A percentile compares a stretch with the other conserved stretches of the same genome.
Evolutionary conservation across 202 grass and related monocot genomes (phyloP).

Genomic region (Panicum hallii): DNA sequence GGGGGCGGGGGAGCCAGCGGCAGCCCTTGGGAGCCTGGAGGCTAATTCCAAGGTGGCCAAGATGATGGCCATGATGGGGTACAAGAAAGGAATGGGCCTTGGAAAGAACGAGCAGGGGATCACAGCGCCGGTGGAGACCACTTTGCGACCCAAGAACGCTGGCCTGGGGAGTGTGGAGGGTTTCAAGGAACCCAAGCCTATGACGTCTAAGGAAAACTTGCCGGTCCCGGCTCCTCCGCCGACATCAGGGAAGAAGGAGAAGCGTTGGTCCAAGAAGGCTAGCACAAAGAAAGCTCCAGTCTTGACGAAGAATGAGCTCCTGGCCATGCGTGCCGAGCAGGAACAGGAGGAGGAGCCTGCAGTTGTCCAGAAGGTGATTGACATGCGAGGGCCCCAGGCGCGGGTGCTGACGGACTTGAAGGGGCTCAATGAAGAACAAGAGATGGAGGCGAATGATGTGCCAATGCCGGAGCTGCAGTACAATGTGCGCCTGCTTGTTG

Average conservation of each 20-base stretch:
- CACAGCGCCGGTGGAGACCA: constrained; percentile 51
- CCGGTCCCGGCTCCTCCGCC: background rate
- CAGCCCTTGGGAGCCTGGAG: constrained; percentile 56
- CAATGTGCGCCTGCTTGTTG: constrained; percentile 83
- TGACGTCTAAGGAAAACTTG: constrained; percentile 54
- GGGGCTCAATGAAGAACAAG: constrained; percentile 71
- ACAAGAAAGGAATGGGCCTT: constrained; percentile 72
- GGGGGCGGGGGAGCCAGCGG: background rate
- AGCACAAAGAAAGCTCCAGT: constrained; percentile 58
- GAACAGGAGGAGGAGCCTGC: constrained; percentile 65
- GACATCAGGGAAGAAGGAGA: constrained; percentile 52
- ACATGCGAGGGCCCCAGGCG: constrained; percentile 87
- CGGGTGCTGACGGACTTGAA: constrained; percentile 72
- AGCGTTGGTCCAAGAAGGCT: constrained; percentile 81
- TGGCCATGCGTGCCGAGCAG: constrained; percentile 57
- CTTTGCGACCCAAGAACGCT: constrained; percentile 72
- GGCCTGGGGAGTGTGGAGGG: constrained; percentile 79
- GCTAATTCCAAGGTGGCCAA: constrained; percentile 67
- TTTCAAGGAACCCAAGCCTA: constrained; percentile 75
- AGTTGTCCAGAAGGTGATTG: constrained; percentile 83
- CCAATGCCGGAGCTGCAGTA: constrained; percentile 93
- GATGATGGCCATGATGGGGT: constrained; percentile 85
- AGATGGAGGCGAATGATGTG: constrained; percentile 78
- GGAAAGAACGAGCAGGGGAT: constrained; percentile 85
- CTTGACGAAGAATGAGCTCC: constrained; percentile 74